Base-by-base conservation (phyloP, 257 asterid species). In the Gentiana macrophylla region DNA sequence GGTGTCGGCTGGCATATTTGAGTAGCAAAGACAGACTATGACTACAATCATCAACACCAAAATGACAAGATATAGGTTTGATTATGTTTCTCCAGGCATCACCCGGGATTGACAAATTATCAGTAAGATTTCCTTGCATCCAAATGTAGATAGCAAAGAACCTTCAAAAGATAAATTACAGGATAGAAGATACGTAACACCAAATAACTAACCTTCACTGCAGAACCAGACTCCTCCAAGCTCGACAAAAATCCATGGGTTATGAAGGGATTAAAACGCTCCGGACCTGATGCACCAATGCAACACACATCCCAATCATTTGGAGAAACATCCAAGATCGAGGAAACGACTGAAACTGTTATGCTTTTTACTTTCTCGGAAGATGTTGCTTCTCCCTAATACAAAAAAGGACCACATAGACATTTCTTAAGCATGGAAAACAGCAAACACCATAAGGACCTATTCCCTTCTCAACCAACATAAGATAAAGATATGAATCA, bases 291-390 rank as follows among this genome's bases (percentile, higher is more conserved):
- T 55, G 94, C 72, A 56, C 80, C 95, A 53, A 68, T 70, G 75
- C 90, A 74, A 78, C 98, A 91, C 33, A 80, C 86, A 77, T 87
- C 94, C 98, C 98, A 91, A 65, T 87, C 92, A 35, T 68, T 67
- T 5, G 88, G 60, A n/a, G 86, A 69, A 69, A 91, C 73, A 70
- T 79, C 90, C 15, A 77, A 69, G 67, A 91, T 81, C 50, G 98
- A 91, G 53, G 96, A 78, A 76, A 81, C 79, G 67, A 84, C 97
- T 50, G 79, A 77, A 74, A 91, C 88, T 15, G 93, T 79, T 67
- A 91, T 62, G 60, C 65, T 77, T 68, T 73, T 76, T 50, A 67
- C 68, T 53, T 64, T 66, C 32, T 59, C 72, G n/a, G 33, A 41
- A 57, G 62, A 62, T 61, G 67, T 46, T 33, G 55, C 33, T 67